phyloP scores from a whole-genome alignment of 331 rosid genomes.

The Telfairia occidentalis region DNA sequence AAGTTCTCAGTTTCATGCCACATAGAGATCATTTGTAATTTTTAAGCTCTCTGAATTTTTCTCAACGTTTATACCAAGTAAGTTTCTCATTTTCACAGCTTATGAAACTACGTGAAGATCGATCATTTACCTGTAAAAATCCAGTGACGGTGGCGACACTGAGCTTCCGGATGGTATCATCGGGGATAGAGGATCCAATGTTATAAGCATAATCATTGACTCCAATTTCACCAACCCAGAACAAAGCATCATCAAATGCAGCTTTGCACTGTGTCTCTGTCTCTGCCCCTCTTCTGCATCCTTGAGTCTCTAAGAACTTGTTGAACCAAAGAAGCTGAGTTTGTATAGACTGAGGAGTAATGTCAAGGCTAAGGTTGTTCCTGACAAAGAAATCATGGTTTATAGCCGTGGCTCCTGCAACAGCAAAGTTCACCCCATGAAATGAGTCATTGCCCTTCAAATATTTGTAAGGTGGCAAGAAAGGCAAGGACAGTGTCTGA shows the following conservation, averaged over 20 bases:
- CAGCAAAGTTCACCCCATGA: conserved; percentile 78
- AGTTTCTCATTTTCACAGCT: not conserved
- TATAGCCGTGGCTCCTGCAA: conserved; percentile 85
- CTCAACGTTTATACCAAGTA: not conserved
- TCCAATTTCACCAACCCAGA: conserved; percentile 98
- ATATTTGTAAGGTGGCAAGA: conserved; percentile 48
- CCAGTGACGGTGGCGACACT: conserved; percentile 32
- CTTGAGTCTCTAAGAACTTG: conserved; percentile 35
- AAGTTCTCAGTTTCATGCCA: not conserved
- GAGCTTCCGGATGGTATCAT: conserved; percentile 45
- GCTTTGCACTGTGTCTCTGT: conserved; percentile 26
- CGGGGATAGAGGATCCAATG: conserved; percentile 48
- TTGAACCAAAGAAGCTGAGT: conserved; percentile 79
- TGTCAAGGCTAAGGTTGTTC: conserved; percentile 57
- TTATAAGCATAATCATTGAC: conserved; percentile 89
- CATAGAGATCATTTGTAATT: not conserved
- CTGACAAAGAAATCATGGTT: conserved; percentile 58
- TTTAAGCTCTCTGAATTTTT: not conserved
- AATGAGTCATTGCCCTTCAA: conserved; percentile 23
- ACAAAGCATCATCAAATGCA: conserved; percentile 46
- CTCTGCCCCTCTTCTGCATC: conserved; percentile 23
- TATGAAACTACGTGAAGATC: not conserved
- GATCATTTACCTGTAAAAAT: conserved; percentile 39
- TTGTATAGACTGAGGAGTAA: conserved; percentile 64
- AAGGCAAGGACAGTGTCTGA: conserved; percentile 55